phyloP scores from a whole-genome alignment of 2,329 filamentous ascomycete species.

The Helicocarpus griseus region DNA sequence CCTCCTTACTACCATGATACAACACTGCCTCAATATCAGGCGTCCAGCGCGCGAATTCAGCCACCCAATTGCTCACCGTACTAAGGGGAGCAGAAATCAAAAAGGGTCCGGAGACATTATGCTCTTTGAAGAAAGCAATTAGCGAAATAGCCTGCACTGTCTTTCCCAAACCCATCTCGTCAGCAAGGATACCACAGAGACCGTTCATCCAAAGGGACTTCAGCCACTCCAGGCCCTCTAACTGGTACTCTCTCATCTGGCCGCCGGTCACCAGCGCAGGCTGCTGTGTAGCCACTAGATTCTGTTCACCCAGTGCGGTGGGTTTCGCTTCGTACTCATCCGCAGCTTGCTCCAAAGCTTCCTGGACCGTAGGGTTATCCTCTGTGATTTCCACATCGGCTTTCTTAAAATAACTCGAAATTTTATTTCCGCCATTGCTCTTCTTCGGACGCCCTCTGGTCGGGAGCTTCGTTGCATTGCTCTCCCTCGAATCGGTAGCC shows the following conservation, averaged over 20 bases:
- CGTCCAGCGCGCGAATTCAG: constrained; percentile 86
- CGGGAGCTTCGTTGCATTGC: constrained; percentile 11
- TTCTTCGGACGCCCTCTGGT: constrained; percentile 23
- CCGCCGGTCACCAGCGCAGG: constrained; percentile 77
- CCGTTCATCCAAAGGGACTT: constrained; percentile 75
- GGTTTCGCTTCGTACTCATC: constrained; percentile 49
- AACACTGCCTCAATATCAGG: constrained; percentile 79
- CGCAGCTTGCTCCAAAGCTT: constrained; percentile 50
- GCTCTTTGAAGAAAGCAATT: constrained; percentile 77
- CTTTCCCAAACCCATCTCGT: constrained; percentile 92
- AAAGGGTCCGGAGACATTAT: constrained; percentile 80
- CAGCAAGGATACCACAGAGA: constrained; percentile 80
- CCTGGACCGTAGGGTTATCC: constrained; percentile 44
- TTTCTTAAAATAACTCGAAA: constrained; percentile 53
- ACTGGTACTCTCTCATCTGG: constrained; percentile 85
- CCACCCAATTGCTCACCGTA: constrained; percentile 90
- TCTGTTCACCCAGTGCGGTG: constrained; percentile 51
- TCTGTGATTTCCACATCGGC: constrained; percentile 46
- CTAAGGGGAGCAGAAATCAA: constrained; percentile 83
- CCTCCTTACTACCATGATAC: constrained; percentile 75
- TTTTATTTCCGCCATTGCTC: constrained; percentile 31
- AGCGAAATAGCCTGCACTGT: constrained; percentile 85
- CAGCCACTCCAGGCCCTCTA: constrained; percentile 93
- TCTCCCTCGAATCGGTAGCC: constrained; percentile 8
- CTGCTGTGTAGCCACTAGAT: constrained; percentile 73